Evolutionary conservation across 805 yeast genomes (phyloP), one percentile per base, ranked within the genome.

Genomic region (Zygosaccharomyces gambellarensis): DNA sequence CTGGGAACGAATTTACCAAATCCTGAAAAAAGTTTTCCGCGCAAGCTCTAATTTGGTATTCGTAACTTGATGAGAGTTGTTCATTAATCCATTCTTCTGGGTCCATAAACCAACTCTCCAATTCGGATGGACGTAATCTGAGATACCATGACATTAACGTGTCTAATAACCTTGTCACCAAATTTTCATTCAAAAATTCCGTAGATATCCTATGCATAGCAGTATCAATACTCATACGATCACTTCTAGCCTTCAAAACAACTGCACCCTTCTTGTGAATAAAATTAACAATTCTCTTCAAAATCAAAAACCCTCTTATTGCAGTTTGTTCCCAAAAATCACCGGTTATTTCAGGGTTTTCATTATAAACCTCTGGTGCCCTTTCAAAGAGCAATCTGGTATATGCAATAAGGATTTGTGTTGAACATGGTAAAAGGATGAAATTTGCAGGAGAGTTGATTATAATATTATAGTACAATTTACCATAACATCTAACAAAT

Each of bases 31-130:
- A 82, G 61, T 83, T 83, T 57, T 88, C 96, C 0, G 96, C 89
- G 68, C 97, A 88, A 3, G 92, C 89, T 49, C 95, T 74, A 10
- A 90, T 76, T 62, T 87, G 90, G 63, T 73, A 88, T 62, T 90
- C 97, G 82, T 87, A 89, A 61, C 85, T 83, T 4, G 81, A 72
- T 45, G 82, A 77, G 49, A 83, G 70, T 56, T 90, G 95, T 60
- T 89, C 96, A 54, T 83, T 82, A 19, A 87, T 82, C 88, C 95
- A 94, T 64, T 89, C 97, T 64, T 90, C 98, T 0, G 98, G 97
- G 51, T 90, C 96, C 14, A 77, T 65, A 10, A 74, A 64, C 98
- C 98, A 94, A 34, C 80, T 71, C 57, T 87, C 95, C 43, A 92
- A 65, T 62, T 90, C 97, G 1, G 77, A 66, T 0, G 92, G 89